These are phyloP conservation scores for Paracamarosporium sp. DNA, from an alignment of 2,329 filamentous ascomycete species.

Conservation along the genomic window DNA sequence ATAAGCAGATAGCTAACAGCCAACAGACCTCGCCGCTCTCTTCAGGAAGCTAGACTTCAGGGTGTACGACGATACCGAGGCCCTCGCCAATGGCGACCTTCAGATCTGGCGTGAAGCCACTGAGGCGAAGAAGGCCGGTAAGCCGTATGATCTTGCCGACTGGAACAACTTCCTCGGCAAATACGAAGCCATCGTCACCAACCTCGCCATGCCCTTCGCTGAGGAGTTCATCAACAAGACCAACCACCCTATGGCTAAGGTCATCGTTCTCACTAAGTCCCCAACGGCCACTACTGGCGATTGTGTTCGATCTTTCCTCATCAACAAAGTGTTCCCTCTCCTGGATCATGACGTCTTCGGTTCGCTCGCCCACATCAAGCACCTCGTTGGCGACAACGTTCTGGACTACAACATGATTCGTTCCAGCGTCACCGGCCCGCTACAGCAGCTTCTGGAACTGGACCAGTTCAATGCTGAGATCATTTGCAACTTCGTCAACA, in stretches of 20 bases:
- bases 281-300: neutral
- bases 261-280: neutral
- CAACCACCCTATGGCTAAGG: neutral
- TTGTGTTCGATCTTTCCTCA: neutral
- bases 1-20: neutral
- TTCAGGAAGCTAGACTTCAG: constrained; percentile 35
- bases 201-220: constrained; percentile 17
- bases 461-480: no score
- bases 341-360: neutral
- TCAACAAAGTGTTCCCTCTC: neutral
- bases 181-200: constrained; percentile 31
- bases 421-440: neutral
- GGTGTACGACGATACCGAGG: constrained; percentile 46
- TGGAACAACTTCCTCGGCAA: constrained; percentile 41
- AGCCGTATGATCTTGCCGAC: constrained; percentile 41
- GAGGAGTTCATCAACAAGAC: constrained; percentile 16
- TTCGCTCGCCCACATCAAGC: neutral
- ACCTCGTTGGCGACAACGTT: neutral
- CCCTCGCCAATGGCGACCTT: constrained; percentile 40
- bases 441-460: neutral
- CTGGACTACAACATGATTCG: neutral
- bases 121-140: constrained; percentile 34
- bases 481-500: no score
- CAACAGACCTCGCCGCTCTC: constrained; percentile 35
- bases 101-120: constrained; percentile 45